These are phyloP conservation scores for Malassezia japonica DNA, from an alignment of 1,284 basidiomycete species.

Conservation along the genomic window DNA sequence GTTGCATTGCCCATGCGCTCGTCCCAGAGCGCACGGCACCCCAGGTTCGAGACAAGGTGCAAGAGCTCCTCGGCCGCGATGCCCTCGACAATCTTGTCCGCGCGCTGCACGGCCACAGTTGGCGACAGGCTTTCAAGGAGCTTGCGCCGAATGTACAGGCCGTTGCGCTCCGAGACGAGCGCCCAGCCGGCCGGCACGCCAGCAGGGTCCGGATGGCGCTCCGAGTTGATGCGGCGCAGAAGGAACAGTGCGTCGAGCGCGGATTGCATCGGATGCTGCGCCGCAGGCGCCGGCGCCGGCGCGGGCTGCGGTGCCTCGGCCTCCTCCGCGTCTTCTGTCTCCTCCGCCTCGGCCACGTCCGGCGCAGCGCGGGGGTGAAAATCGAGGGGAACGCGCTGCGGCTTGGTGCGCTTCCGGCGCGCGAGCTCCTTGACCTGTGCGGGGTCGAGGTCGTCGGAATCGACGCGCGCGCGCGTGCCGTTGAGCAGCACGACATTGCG, in stretches of 20 bases:
- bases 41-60: slow-evolving; percentile 59
- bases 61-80: slow-evolving; percentile 79
- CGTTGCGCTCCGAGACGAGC: slow-evolving; percentile 65
- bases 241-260: slow-evolving; percentile 42
- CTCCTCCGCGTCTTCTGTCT: not conserved
- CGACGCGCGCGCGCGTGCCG: slow-evolving; percentile 74
- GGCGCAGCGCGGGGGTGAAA: slow-evolving; percentile 29
- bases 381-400: slow-evolving; percentile 80
- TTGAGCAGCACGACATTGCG: slow-evolving; percentile 78
- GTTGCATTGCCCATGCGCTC: slow-evolving; percentile 64
- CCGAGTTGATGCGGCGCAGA: slow-evolving; percentile 38
- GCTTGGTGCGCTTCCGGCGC: slow-evolving; percentile 77
- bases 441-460: slow-evolving; percentile 79
- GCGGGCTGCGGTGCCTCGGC: not conserved
- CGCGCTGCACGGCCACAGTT: slow-evolving; percentile 72
- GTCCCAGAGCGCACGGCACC: slow-evolving; percentile 71
- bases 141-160: slow-evolving; percentile 67
- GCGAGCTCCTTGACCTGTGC: slow-evolving; percentile 73
- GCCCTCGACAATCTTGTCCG: slow-evolving; percentile 85
- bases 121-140: slow-evolving; percentile 67
- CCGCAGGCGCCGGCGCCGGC: not conserved
- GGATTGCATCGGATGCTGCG: slow-evolving; percentile 27
- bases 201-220: slow-evolving; percentile 49
- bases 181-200: slow-evolving; percentile 64
- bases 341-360: not conserved